A percentile compares a stretch with the other conserved stretches of the same genome.
phyloP scores from a whole-genome alignment of 805 yeast species.

The Metschnikowia peoriensis region DNA sequence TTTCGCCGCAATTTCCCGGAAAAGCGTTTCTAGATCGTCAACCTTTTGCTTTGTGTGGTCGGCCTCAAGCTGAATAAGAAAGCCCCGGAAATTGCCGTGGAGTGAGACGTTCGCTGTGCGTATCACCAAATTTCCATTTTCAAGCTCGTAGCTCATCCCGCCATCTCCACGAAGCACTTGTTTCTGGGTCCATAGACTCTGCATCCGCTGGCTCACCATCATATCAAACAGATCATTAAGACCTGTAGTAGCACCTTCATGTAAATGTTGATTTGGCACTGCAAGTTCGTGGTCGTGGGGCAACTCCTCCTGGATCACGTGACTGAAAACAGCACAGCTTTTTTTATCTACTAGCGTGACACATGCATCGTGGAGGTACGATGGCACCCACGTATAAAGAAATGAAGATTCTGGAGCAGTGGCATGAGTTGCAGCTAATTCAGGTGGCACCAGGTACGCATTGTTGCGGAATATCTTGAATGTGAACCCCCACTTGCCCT shows the following conservation, averaged over 20 bases:
- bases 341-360: slow-evolving; percentile 48
- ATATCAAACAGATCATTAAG: slow-evolving; percentile 56
- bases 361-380: slow-evolving; percentile 47
- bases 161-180: slow-evolving; percentile 75
- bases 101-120: slow-evolving; percentile 70
- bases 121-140: slow-evolving; percentile 50
- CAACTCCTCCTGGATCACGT: slow-evolving; percentile 32
- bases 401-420: slow-evolving; percentile 42
- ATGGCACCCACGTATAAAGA: slow-evolving; percentile 49
- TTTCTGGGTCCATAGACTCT: slow-evolving; percentile 65
- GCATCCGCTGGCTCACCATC: slow-evolving; percentile 55
- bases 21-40: slow-evolving; percentile 16
- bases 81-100: slow-evolving; percentile 72
- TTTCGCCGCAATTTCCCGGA: slow-evolving; percentile 27
- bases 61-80: slow-evolving; percentile 58
- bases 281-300: slow-evolving; percentile 19
- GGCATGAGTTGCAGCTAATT: slow-evolving; percentile 24
- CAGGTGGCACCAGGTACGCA: slow-evolving; percentile 47
- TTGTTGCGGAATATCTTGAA: slow-evolving; percentile 68
- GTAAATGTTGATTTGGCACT: slow-evolving; percentile 39
- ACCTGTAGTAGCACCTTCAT: slow-evolving; percentile 54
- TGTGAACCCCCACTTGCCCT: slow-evolving; percentile 68
- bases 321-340: slow-evolving; percentile 36
- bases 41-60: slow-evolving; percentile 12
- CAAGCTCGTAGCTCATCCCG: slow-evolving; percentile 62